Base-by-base conservation (phyloP, 1,284 basidiomycete species). In the Moesziomyces antarcticus region DNA sequence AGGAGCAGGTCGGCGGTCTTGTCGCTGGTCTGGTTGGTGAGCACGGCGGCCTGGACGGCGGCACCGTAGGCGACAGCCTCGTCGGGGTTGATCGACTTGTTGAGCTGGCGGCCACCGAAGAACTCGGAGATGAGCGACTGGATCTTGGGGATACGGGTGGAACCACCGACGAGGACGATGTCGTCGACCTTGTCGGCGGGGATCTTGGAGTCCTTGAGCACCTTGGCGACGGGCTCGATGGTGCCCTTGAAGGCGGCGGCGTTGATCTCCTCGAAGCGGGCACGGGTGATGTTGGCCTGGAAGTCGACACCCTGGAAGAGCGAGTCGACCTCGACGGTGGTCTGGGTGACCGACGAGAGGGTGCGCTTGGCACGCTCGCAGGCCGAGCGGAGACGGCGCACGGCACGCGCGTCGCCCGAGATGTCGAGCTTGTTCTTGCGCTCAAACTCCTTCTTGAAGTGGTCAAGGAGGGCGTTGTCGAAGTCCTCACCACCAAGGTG, bases 341-440 rank as follows among this genome's bases (percentile, higher is more conserved):
- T 99, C 88, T 98, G 96, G 73, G 96, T 91, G 83, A 97, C 96
- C 82, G 92, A 94, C 56, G 97, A 99, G 67, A 99, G 91, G 4
- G 95, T 98, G 82, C 96, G 90, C 91, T 99, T 99, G 71, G 94
- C 97, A 89, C 96, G 94, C 88, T 99, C 96, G 88, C 96, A 98
- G 82, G 97, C 97, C 80, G 91, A 93, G 78, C 94, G 89, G 80
- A 99, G 89, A 87, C 97, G 93, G 79, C 96, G 90, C 82, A 97
- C 89, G 67, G 96, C 97, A 89, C 96, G 93, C 75, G 95, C 87
- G 87, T 99, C 94, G 47, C 92, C 93, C 49, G 93, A 93, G 86
- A 99, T 97, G 86, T 99, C 96, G 82, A 91, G 89, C 87, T 89
- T 89, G 86, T 85, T 85, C 88, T 89, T 89, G 80, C 87, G 86